Base-by-base conservation (phyloP, 495 filamentous ascomycete genomes). In the Astrothelium macrocarpum region DNA sequence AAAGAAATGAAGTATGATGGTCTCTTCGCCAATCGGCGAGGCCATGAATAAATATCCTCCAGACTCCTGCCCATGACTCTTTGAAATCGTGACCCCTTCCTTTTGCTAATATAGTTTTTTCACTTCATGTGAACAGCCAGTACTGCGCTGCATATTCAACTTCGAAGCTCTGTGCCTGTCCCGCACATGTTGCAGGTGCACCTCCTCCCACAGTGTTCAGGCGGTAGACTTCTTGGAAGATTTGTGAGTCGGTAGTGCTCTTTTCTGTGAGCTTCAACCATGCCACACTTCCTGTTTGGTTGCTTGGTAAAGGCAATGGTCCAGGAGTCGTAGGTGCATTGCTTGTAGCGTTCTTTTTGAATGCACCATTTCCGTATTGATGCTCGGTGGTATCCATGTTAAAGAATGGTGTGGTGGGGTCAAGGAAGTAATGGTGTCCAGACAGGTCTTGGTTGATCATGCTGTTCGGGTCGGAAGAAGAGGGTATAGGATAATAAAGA, bases 101-200 rank as follows among this genome's bases (percentile, higher is more conserved):
- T 12, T 28, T 11, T 28, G 23, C 20, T 2, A 3, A 56, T 0
- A 29, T 25, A 59, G 23, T 61, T 31, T 18, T 43, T n/a, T 29
- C 45, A 42, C 58, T 32, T 69, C 61, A 62, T 32, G 28, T 16
- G 32, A 59, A 76, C 23, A 77, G 64, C 70, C 72, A 66, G 53
- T 91, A 97, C 78, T 90, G 85, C 9, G 93, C 85, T 14, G 90
- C 80, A 75, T 98, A 98, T 71, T 90, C 78, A 36, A 95, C 82
- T 59, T 83, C 73, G 66, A 98, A 92, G 4, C 70, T 60, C 32
- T 76, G 73, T 1, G 79, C 73, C 80, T 83, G 78, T 1, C 86
- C 87, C 42, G 82, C 70, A 73, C 94, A 98, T 0, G 84, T 91
- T 39, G 80, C 76, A 0, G 94, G 91, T 0, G 90, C 71, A n/a